phyloP scores from a whole-genome alignment of 2,329 filamentous ascomycete species.

The Ceratocystis albifundus region DNA sequence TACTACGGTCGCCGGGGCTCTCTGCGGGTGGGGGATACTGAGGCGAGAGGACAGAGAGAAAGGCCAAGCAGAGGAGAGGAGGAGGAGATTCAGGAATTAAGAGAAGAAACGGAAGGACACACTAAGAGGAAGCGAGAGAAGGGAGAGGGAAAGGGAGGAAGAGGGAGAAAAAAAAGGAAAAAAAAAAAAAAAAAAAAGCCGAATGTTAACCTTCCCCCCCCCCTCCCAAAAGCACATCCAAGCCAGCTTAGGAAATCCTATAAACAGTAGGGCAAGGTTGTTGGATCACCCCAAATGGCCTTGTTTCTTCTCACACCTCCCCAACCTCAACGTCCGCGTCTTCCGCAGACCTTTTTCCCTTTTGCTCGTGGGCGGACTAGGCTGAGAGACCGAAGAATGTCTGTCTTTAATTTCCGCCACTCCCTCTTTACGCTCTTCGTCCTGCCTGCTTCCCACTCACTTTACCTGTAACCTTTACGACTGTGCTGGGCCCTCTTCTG shows the following conservation, averaged over 20 bases:
- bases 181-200: no score
- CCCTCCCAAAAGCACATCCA: no score
- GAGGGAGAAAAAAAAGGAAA: background rate
- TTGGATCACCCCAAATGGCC: background rate
- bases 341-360: background rate
- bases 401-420: slow-evolving; percentile 6
- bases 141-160: no score
- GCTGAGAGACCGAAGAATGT: background rate
- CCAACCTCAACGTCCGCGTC: background rate
- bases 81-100: background rate
- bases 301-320: background rate
- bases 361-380: background rate
- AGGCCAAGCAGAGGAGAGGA: background rate
- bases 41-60: background rate
- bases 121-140: background rate
- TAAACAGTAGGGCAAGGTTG: no score
- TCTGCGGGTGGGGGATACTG: background rate
- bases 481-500: no score
- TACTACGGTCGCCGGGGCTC: background rate
- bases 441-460: no score
- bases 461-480: no score
- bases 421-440: no score
- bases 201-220: no score
- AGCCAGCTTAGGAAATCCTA: no score
- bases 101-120: background rate